Evolutionary conservation across 345 rosid species (phyloP), one percentile per base, ranked within the genome.

Genomic region (Syzygium aqueum): DNA sequence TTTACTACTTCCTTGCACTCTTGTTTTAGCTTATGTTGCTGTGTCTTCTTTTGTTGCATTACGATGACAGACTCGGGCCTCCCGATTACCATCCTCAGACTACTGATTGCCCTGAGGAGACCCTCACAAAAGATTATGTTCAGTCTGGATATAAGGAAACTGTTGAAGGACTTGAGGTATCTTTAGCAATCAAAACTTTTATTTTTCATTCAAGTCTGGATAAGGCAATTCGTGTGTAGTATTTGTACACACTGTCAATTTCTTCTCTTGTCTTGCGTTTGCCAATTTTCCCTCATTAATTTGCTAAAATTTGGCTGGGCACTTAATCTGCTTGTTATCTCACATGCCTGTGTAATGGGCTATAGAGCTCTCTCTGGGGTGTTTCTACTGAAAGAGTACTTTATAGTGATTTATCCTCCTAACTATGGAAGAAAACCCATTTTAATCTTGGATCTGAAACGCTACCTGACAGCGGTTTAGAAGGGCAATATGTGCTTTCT

Each of bases 151-250:
- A 98, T 92, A 96, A 91, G 93, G 99, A 98, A 91, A 94, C 96
- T 63, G 93, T 96, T 91, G 99, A 95, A 90, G 98, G 98, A 85
- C 95, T 98, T 93, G 98, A 98, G 98, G 99, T 98, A 89, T 85
- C 77, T 40, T 86, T 82, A 88, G 88, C 15, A 59, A 84, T 88
- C n/a, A 53, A 78, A 50, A 77, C 14, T 51, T 43, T 22, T 28
- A 19, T 49, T 49, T 37, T 73, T 73, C 25, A 73, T 73, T 37
- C 37, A 73, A 73, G 82, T 73, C 25, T 73, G 37, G 82, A 37
- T 19, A 73, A 37, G 49, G 82, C 82, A 37, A 37, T 73, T 73
- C 82, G 8, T 21, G 11, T 73, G 15, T 33, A 33, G 80, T 73
- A 19, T 73, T 40, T 67, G 46, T 73, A 73, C 49, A 37, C 0